Evolutionary conservation across 495 filamentous ascomycete species (phyloP), one percentile per base, ranked within the genome.

Genomic region (Sordaria brevicollis): DNA sequence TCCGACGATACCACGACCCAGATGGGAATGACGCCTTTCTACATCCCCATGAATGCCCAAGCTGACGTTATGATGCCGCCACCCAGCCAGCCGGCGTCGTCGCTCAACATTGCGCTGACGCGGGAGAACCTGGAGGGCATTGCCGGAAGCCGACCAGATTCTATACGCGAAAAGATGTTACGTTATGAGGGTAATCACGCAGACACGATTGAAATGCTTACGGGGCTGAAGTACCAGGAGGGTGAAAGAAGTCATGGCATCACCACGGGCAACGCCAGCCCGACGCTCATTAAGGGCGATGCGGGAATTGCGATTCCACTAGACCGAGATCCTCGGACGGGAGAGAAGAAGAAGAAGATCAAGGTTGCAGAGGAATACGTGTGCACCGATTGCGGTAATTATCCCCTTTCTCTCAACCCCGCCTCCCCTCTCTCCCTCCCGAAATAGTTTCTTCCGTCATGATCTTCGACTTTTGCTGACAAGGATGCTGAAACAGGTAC

Each of bases 281-380:
- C 93, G 19, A 87, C 89, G 2, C 80, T 98, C 38, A 90, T 97
- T 69, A 89, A 93, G 70, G 94, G 91, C 38, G 93, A 96, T 75
- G 92, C 87, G 35, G 93, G 93, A 43, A 93, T 95, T 70, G 91
- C 90, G 19, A 96, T 94, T 35, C 87, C 91, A 0, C 76, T 89
- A 65, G 93, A 96, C 65, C 88, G 92, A 72, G 90, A 88, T 73
- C 86, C 79, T 9, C 84, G 83, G 49, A 88, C 87, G 33, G 87
- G 85, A 1, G 93, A 96, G 68, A 92, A 96, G 76, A 89, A 89
- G 80, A 95, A 96, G 81, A 94, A 96, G 76, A 80, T 93, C 38
- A 97, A 97, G 81, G 82, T 93, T 66, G 88, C 91, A 6, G 94
- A 96, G 73, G 95, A 98, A 82, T 97, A 98, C 78, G 92, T 96